Base-by-base conservation (phyloP, 306 rosid species). In the Prunus dulcis region DNA sequence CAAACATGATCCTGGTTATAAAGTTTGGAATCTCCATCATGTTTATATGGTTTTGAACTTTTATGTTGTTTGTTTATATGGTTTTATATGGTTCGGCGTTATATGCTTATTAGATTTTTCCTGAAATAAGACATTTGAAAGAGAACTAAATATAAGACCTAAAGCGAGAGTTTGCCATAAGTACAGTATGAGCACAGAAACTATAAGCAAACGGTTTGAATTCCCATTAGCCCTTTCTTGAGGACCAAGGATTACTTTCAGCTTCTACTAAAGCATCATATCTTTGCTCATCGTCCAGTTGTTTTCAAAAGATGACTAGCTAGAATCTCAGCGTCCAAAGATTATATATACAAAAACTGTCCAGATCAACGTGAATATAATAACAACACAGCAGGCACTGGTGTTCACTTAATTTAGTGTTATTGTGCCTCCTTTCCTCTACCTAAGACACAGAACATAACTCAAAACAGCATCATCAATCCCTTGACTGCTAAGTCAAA, bases 311-410 rank as follows among this genome's bases (percentile, higher is more conserved):
- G 47, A 32, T 32, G 68, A 64, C 68, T 3, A 8, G 47, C 15
- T 32, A 18, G 47, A 30, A 64, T 32, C 8, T 64, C 68, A 18
- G 23, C 34, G 17, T 64, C 49, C 69, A 64, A 11, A 17, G 67
- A 58, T 43, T 72, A 57, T 72, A 43, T 66, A 57, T 22, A 60
- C 69, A 73, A 56, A 38, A 56, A 58, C 77, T 41, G 57, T 60
- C 23, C 47, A 30, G 12, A 34, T 64, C 49, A 64, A 32, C 11
- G 47, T 64, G 49, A 64, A 64, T 64, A 41, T 60, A 17, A 69
- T 2, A 69, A 69, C 73, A 69, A 69, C 73, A 69, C 18, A 52
- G 64, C n/a, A 71, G 30, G 50, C 64, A 19, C 30, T 52, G 18
- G 30, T 5, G 30, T 71, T 69, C 47, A 52, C 50, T 67, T 38